A percentile compares a stretch with the other conserved stretches of the same genome.
Conservation (phyloP, 2,329 filamentous ascomycete genomes). For the Rhinocladiella similis region DNA sequence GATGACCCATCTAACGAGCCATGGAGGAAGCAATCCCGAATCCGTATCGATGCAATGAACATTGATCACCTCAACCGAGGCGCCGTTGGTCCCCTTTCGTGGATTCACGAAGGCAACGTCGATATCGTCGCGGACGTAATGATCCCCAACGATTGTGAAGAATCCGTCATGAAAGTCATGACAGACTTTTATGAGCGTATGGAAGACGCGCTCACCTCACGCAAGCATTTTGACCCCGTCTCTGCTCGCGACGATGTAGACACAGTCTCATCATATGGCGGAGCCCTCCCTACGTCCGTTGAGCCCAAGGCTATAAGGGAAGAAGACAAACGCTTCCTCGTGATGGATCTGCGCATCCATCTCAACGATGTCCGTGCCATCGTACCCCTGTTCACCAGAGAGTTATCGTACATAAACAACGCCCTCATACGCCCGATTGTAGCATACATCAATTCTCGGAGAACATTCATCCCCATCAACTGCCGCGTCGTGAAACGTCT, state of each 20-base stretch:
- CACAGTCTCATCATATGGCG: constrained; percentile 5
- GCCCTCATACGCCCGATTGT: constrained; percentile 94
- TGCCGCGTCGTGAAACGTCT: constrained; percentile 90
- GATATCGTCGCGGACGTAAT: constrained; percentile 96
- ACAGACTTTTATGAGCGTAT: constrained; percentile 96
- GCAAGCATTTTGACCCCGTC: constrained; percentile 19
- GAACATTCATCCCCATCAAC: constrained; percentile 91
- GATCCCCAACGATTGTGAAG: constrained; percentile 84
- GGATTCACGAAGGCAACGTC: constrained; percentile 96
- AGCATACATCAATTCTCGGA: constrained; percentile 94
- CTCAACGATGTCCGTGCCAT: constrained; percentile 92
- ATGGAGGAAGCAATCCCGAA: constrained; percentile 94
- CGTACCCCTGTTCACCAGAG: constrained; percentile 86
- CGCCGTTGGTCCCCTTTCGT: constrained; percentile 90
- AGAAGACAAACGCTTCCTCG: constrained; percentile 74
- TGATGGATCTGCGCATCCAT: constrained; percentile 93
- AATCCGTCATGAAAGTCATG: constrained; percentile 89
- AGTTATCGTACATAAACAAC: constrained; percentile 94
- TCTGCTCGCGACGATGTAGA: constrained; percentile 2
- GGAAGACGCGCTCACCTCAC: constrained; percentile 59
- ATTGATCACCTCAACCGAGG: constrained; percentile 96
- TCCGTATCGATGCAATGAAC: constrained; percentile 88
- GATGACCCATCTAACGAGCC: constrained; percentile 54
- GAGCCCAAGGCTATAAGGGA: constrained; percentile 24
- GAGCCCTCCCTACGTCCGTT: background rate